Conservation (phyloP, 2,329 filamentous ascomycete genomes). For the Pestalotiopsis sp. region DNA sequence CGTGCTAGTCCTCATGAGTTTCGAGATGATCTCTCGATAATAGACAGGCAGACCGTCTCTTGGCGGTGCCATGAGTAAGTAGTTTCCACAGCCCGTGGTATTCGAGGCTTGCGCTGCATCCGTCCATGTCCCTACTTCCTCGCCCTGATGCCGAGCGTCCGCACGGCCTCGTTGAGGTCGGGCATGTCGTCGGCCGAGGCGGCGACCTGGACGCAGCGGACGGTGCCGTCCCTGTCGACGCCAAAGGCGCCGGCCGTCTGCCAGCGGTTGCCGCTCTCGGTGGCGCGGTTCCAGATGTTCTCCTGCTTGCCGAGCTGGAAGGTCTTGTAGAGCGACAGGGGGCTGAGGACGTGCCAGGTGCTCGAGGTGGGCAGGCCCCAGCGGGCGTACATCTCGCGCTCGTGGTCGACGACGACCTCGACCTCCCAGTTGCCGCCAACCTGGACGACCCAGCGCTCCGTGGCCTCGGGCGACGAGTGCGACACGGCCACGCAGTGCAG, state of each 20-base stretch:
- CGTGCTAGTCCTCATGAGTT: neutral
- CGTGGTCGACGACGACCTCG: conserved; percentile 59
- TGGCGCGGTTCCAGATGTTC: conserved; percentile 65
- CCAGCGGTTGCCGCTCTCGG: conserved; percentile 68
- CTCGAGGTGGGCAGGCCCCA: conserved; percentile 66
- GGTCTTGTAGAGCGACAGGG: conserved; percentile 55
- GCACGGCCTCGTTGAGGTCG: conserved; percentile 31
- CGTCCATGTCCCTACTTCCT: neutral
- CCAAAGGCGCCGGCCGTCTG: conserved; percentile 68
- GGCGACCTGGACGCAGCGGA: conserved; percentile 47
- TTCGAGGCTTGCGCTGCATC: neutral
- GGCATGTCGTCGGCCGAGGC: conserved; percentile 51
- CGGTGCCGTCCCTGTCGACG: conserved; percentile 45
- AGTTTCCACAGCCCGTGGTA: neutral
- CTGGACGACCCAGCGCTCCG: conserved; percentile 57
- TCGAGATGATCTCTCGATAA: neutral
- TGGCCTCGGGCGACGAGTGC: conserved; percentile 54
- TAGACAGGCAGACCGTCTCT: neutral
- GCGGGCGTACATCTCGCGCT: conserved; percentile 59
- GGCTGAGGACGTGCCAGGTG: conserved; percentile 63
- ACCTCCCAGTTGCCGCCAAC: conserved; percentile 59
- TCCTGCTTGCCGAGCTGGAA: conserved; percentile 60
- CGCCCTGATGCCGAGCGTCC: conserved; percentile 11
- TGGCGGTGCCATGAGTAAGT: too few relatives aligned
- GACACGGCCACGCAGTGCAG: conserved; percentile 63